These are phyloP conservation scores for Cryptosporidium bovis DNA, from an alignment of 169 alveolate species.

Conservation along the genomic window DNA sequence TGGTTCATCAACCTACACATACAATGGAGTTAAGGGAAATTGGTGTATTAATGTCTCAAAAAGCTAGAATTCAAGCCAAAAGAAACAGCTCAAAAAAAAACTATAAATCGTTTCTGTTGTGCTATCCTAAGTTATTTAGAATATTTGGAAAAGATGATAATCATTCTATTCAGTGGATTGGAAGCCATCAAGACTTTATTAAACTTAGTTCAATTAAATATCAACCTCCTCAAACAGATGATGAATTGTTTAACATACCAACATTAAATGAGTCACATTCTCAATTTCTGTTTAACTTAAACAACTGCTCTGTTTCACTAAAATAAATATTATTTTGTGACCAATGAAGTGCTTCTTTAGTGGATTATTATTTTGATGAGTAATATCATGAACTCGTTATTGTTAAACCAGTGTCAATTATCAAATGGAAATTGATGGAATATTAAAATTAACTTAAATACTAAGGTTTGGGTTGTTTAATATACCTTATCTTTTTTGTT, in stretches of 20 bases:
- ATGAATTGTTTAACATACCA: constrained; percentile 55
- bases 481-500: not conserved
- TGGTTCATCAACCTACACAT: constrained; percentile 61
- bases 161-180: constrained; percentile 75
- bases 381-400: not conserved
- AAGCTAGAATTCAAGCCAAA: constrained; percentile 73
- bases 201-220: constrained; percentile 49
- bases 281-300: constrained; percentile 53
- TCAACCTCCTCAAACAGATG: constrained; percentile 71
- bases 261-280: constrained; percentile 68
- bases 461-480: constrained; percentile 65
- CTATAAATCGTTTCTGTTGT: constrained; percentile 54
- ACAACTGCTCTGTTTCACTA: constrained; percentile 29
- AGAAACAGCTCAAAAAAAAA: constrained; percentile 70
- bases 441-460: constrained; percentile 47
- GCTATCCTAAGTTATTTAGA: constrained; percentile 67
- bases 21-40: constrained; percentile 72
- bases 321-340: not conserved
- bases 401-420: not conserved
- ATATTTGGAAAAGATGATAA: constrained; percentile 71
- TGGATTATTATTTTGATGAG: not conserved
- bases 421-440: not conserved
- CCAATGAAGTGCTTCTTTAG: not conserved
- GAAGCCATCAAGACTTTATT: constrained; percentile 55
- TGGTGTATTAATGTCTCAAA: constrained; percentile 73